Evolutionary conservation across 176 grass and related monocot species (phyloP), one percentile per base, ranked within the genome.

Genomic region (Carex littledalei): DNA sequence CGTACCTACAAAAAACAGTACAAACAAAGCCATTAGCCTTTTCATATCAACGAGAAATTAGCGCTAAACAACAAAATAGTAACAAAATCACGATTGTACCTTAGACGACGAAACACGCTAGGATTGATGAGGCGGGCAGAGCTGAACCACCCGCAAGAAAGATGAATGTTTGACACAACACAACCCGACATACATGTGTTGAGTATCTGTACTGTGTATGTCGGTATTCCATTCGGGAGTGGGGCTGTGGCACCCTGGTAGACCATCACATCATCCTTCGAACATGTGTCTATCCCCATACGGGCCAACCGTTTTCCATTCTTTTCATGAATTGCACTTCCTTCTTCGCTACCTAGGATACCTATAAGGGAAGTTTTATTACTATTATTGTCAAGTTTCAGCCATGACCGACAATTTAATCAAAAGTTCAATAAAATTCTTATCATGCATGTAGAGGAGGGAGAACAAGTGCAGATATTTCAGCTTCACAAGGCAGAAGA

Each of bases 91-190:
- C 3, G 1, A 26, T 20, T 22, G 8, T 54, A 86, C 70, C 39
- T 50, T 77, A 89, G 24, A 16, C 84, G 88, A 41, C 88, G 88
- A 85, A 89, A 89, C 0, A 89, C 24, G 17, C 78, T 70, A 14
- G 88, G 88, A 17, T 89, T 86, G 37, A 89, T 69, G 14, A 89
- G 84, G 16, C 88, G 84, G 8, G 88, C 88, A 11, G 88, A 89
- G 84, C 88, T 89, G 88, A 89, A 89, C 88, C 88, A 89, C 10
- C 88, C 88, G 2, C 88, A 89, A 41, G 84, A 72, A 26, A 89
- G 39, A 65, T 89, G 88, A 41, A 89, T 89, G 78, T 89, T 47
- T 5, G 88, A 81, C 65, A 89, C 43, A 1, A 67, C 22, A 85
- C 88, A 89, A 0, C 88, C 84, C n/a, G 88, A 56, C 47, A 43